Conservation (phyloP, 2,329 filamentous ascomycete genomes). For the Pestalotiopsis sp. region DNA sequence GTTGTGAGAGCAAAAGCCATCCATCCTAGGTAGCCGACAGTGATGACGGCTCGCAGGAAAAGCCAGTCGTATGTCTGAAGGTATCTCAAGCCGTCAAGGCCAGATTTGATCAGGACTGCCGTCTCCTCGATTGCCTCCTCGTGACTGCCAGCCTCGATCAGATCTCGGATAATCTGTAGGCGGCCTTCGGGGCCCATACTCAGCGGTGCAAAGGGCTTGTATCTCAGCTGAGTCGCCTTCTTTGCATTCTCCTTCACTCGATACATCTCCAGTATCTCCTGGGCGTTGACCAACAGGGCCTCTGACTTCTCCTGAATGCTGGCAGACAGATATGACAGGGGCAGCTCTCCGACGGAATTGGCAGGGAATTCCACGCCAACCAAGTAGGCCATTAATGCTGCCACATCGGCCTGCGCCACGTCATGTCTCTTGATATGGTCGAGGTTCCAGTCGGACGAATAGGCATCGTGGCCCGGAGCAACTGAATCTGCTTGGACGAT, state of each 20-base stretch:
- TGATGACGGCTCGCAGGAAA: slow-evolving; percentile 87
- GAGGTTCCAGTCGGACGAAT: slow-evolving; percentile 87
- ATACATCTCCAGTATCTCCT: slow-evolving; percentile 93
- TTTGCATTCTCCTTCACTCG: slow-evolving; percentile 90
- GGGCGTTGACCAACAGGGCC: slow-evolving; percentile 82
- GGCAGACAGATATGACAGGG: slow-evolving; percentile 78
- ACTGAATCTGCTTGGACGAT: slow-evolving; percentile 53
- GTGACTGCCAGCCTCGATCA: slow-evolving; percentile 68
- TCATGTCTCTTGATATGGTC: slow-evolving; percentile 83
- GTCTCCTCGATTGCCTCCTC: slow-evolving; percentile 81
- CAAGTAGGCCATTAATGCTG: slow-evolving; percentile 93
- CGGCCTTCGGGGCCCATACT: slow-evolving; percentile 66
- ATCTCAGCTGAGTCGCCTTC: slow-evolving; percentile 73
- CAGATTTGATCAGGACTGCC: slow-evolving; percentile 74
- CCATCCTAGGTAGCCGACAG: slow-evolving; percentile 91
- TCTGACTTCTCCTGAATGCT: slow-evolving; percentile 76
- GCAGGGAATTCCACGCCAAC: slow-evolving; percentile 87
- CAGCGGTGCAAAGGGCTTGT: slow-evolving; percentile 74
- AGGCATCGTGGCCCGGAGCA: slow-evolving; percentile 85
- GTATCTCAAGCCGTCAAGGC: slow-evolving; percentile 84
- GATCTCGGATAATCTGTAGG: slow-evolving; percentile 64
- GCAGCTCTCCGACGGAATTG: slow-evolving; percentile 93
- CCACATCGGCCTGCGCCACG: slow-evolving; percentile 91
- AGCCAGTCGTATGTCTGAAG: slow-evolving; percentile 99
- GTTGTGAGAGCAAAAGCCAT: slow-evolving; percentile 90